Base-by-base conservation (phyloP, 2,329 filamentous ascomycete genomes). In the Fusarium sp. region DNA sequence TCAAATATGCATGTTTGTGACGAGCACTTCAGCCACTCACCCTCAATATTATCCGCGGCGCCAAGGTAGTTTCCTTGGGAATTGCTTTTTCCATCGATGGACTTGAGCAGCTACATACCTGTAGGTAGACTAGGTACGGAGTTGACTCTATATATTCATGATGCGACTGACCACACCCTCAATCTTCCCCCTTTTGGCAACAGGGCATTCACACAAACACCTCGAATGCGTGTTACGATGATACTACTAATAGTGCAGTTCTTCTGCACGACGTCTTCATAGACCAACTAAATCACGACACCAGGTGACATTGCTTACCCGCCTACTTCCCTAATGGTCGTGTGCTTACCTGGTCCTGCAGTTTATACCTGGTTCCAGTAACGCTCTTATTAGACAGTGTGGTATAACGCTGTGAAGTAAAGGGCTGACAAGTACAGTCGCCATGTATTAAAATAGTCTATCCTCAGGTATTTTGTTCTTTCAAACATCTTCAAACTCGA, bases 401-500 rank as follows among this genome's bases (percentile, higher is more conserved):
- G 17, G 3, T 36, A 36, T 36, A n/a, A 10, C 9, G 34, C 34
- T 36, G 34, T 36, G 34, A 36, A 36, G 34, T 17, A 9, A 36
- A 36, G 34, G 34, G 34, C 34, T 36, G 34, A 9, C 34, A n/a
- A n/a, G 17, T 10, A 17, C 10, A 36, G 34, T 17, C 34, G 17
- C 34, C 17, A 17, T 36, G 17, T 36, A 36, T 36, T 36, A 36
- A 32, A 19, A 36, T 36, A n/a, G 9, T 36, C 34, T 36, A 36
- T n/a, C n/a, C 34, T n/a, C 17, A 36, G n/a, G 34, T 36, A 36
- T 36, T 34, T 34, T 36, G 34, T n/a, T 17, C 5, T n/a, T 36
- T 36, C 17, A 83, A 1, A 88, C 85, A 72, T 88, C 86, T 70
- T 88, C 86, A 75, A 88, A 88, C 69, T 88, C 86, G 63, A 88